Evolutionary conservation across 2,329 filamentous ascomycete genomes (phyloP).

Genomic region (Penicillium sp.): DNA sequence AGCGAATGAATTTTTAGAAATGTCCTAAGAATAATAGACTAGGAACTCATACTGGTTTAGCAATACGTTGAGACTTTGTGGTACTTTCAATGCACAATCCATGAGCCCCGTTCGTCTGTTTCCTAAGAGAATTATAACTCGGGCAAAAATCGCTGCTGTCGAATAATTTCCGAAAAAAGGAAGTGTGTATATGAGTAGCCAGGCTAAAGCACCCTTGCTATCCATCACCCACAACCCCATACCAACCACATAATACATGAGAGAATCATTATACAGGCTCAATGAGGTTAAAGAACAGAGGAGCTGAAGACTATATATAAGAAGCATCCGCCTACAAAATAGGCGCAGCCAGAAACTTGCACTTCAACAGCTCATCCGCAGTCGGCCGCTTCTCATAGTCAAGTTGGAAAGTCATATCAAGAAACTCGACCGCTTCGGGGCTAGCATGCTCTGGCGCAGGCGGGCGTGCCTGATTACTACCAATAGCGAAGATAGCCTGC

Average conservation of each 20-base stretch:
- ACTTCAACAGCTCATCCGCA: conserved; percentile 85
- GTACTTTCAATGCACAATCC: not conserved
- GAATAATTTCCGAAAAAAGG: conserved; percentile 6
- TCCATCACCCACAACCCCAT: not conserved
- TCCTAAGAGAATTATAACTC: not conserved
- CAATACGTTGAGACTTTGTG: not conserved
- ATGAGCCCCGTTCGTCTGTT: not conserved
- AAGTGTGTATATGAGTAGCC: not conserved
- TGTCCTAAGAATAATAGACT: not conserved
- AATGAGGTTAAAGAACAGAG: not conserved
- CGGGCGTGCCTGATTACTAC: conserved; percentile 81
- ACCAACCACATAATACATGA: conserved; percentile 16
- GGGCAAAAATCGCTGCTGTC: not conserved
- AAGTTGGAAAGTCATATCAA: conserved; percentile 90
- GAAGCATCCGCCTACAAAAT: conserved; percentile 55
- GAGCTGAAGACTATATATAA: not conserved
- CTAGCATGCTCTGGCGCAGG: conserved; percentile 87
- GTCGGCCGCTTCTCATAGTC: conserved; percentile 90
- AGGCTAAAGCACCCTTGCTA: not conserved
- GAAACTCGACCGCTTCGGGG: conserved; percentile 79
- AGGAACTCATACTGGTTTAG: not conserved
- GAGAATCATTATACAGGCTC: conserved; percentile 25
- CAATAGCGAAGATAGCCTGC: conserved; percentile 98
- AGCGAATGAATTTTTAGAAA: conserved; percentile 20
- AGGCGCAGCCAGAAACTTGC: conserved; percentile 73